These are phyloP conservation scores for Macrolepiota dolichaula DNA, from an alignment of 768 basidiomycete genomes.

Conservation along the genomic window DNA sequence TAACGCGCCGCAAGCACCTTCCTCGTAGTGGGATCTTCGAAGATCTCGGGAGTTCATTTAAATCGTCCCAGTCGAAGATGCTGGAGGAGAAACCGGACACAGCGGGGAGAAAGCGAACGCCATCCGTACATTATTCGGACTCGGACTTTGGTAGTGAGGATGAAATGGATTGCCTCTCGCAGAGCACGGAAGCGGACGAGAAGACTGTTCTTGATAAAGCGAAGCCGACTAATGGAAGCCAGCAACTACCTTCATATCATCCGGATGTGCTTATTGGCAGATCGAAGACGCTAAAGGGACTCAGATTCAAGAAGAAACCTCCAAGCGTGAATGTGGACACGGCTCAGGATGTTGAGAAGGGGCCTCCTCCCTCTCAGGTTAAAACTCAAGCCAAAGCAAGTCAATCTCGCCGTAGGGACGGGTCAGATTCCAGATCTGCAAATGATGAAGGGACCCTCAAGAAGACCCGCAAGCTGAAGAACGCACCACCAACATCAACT, in stretches of 20 bases:
- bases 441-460: not conserved
- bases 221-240: not conserved
- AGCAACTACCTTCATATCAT: conserved; percentile 12
- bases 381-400: not conserved
- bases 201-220: conserved; percentile 13
- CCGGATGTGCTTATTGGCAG: conserved; percentile 4
- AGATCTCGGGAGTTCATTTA: conserved; percentile 8
- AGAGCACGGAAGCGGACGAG: conserved; percentile 5
- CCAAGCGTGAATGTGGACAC: not conserved
- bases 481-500: not conserved
- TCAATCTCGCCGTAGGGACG: not conserved
- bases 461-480: not conserved
- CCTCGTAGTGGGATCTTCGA: conserved; percentile 2
- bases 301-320: conserved; percentile 35
- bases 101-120: not conserved
- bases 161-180: conserved; percentile 22
- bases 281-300: conserved; percentile 12
- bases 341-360: not conserved
- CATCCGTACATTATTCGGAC: not conserved
- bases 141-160: conserved; percentile 11
- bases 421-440: not conserved
- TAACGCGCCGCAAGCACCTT: not conserved
- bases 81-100: not conserved
- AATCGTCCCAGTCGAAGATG: not conserved
- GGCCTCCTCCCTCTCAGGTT: not conserved